Evolutionary conservation across 1,139 yeast genomes (phyloP), one percentile per base, ranked within the genome.

Genomic region (Blastobotrys persicus): DNA sequence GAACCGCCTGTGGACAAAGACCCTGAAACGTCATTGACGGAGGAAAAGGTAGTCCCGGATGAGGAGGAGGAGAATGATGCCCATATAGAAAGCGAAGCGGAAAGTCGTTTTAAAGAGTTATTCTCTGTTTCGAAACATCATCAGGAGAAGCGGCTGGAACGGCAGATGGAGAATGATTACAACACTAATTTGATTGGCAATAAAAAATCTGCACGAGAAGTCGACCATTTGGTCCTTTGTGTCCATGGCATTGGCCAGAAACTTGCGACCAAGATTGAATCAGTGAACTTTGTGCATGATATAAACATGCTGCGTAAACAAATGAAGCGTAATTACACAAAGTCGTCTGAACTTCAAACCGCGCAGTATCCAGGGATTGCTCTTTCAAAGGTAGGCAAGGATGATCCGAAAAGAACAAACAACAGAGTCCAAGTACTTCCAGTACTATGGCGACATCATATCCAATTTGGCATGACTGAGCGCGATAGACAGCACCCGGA

Each of bases 241-340:
- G 78, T 89, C 35, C 97, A 89, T 68, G 97, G 97, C 0, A 86
- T 89, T 53, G 97, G 97, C 1, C 97, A 89, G 67, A 78, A 81
- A 16, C 71, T 89, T 51, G 91, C 95, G 1, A 75, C 80, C 46
- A 79, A 79, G 59, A 82, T 84, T 60, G 89, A 88, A 58, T 81
- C 85, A 42, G 81, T 89, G 31, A 88, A 88, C 64, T 89, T 89
- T 69, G 81, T 88, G 9, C 95, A 88, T 61, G 88, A 88, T 44
- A 78, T 88, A 39, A 87, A 86, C 60, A 75, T 79, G 26, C 67
- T 89, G 55, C 73, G 97, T 48, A 76, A 78, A 47, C 79, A 83
- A 44, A 74, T 87, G 74, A 81, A 80, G 54, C 67, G 70, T 4
- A 79, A 83, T 1, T 84, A 77, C 61, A 61, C 70, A 6, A 75